A percentile compares a stretch with the other conserved stretches of the same genome.
Evolutionary conservation across 2,329 filamentous ascomycete species (phyloP).

Genomic region (Grosmannia clavigera): DNA sequence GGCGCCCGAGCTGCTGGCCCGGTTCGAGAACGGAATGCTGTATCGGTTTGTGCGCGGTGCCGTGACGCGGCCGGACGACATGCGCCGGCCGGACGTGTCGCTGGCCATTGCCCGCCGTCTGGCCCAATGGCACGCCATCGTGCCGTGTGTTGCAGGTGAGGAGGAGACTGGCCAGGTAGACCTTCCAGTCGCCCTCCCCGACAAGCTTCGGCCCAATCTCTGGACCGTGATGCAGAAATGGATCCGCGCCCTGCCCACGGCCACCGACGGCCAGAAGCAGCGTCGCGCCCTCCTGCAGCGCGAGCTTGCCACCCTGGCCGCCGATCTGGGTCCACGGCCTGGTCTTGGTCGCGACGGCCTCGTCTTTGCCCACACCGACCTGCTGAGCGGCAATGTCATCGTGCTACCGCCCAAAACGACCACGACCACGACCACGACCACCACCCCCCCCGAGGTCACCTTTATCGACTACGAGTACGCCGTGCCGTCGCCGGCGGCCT

Average conservation of each 20-base stretch:
- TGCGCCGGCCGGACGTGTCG: constrained; percentile 65
- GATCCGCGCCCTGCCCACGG: constrained; percentile 71
- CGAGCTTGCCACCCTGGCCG: constrained; percentile 60
- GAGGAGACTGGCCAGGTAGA: constrained; percentile 10
- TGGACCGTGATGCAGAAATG: constrained; percentile 97
- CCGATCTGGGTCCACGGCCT: constrained; percentile 60
- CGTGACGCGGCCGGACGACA: constrained; percentile 67
- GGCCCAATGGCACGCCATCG: constrained; percentile 81
- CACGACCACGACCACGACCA: not conserved
- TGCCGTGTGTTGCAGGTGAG: constrained; percentile 41
- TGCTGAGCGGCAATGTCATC: constrained; percentile 94
- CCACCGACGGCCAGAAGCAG: constrained; percentile 54
- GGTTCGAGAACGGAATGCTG: constrained; percentile 91
- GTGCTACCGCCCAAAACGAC: constrained; percentile 34
- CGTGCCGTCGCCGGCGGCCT: constrained; percentile 83
- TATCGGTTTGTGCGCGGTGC: constrained; percentile 81
- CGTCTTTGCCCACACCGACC: constrained; percentile 89
- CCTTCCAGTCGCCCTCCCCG: not conserved
- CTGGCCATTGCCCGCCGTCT: constrained; percentile 71
- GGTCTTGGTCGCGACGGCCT: constrained; percentile 68
- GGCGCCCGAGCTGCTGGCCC: constrained; percentile 75
- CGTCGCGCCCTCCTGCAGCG: constrained; percentile 57
- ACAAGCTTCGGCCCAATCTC: constrained; percentile 51
- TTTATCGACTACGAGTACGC: constrained; percentile 99
- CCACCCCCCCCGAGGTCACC: constrained; percentile 34